Evolutionary conservation across 2,329 filamentous ascomycete genomes (phyloP).

Genomic region (Apiospora saccharicola): DNA sequence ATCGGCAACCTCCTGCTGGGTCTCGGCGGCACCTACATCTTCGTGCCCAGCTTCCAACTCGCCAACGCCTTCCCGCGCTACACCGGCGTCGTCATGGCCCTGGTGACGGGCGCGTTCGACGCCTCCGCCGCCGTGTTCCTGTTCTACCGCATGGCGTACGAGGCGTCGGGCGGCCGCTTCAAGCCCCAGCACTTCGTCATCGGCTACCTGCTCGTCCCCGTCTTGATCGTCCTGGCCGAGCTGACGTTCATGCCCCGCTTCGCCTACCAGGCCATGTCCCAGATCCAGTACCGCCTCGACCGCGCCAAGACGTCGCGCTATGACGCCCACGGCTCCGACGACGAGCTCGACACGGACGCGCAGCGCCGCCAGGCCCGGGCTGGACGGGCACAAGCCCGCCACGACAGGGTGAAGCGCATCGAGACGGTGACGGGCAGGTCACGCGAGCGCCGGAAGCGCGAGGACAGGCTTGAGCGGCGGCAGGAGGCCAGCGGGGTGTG

Average conservation of each 20-base stretch:
- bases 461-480: conserved; percentile 63
- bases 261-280: conserved; percentile 48
- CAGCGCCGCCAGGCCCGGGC: conserved; percentile 51
- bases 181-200: conserved; percentile 51
- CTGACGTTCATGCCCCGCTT: conserved; percentile 48
- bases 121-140: conserved; percentile 69
- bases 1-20: conserved; percentile 66
- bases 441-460: conserved; percentile 61
- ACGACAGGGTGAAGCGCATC: conserved; percentile 66
- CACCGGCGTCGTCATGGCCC: conserved; percentile 65
- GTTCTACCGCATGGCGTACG: conserved; percentile 63
- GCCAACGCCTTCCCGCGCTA: conserved; percentile 69
- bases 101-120: conserved; percentile 70
- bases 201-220: conserved; percentile 46
- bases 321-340: conserved; percentile 61
- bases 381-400: conserved; percentile 58
- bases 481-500: conserved; percentile 70
- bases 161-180: conserved; percentile 47
- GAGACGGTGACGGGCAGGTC: conserved; percentile 66
- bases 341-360: conserved; percentile 47
- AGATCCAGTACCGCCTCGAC: conserved; percentile 50
- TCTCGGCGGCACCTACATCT: conserved; percentile 68
- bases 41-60: conserved; percentile 70
- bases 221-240: conserved; percentile 47
- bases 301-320: conserved; percentile 45